Base-by-base conservation (phyloP, 768 basidiomycete genomes). In the Calocybe indica region DNA sequence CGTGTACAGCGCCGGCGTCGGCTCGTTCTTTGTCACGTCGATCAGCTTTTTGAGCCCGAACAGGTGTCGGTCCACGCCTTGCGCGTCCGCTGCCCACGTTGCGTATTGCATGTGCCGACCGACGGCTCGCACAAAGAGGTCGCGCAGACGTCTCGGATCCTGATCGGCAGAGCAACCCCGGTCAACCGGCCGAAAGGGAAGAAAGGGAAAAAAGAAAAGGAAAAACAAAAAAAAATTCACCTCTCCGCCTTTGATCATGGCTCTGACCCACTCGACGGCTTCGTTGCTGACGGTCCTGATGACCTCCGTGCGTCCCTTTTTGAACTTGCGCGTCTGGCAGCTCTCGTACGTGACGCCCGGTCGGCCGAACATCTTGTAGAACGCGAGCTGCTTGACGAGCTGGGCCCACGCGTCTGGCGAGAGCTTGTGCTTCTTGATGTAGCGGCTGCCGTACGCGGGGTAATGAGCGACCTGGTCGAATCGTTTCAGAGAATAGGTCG, bases 321-420 rank as follows among this genome's bases (percentile, higher is more conserved):
- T 80, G 73, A 81, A 99, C 63, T 90, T 92, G 28, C 96, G 76
- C 46, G 95, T 98, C 70, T 97, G 94, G 5, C 88, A 86, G 52
- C 84, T 86, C 74, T 99, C 95, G 69, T 99, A 99, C 51, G 87
- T 84, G 40, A 89, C 83, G 2, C 80, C 88, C 7, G 87, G 83
- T 1, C 87, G 75, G 5, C 72, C 70, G 56, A 72, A 76, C 75
- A 93, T 79, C 69, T 94, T 93, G 64, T 87, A 82, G 73, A 90
- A 97, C 14, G 94, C 95, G 40, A 97, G 83, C 66, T 97, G 95
- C 71, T 94, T 97, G 55, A 94, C 83, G 46, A 98, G 76, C 68
- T 99, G 96, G 12, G 78, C 89, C 83, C 92, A 93, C 28, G 94
- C 93, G 59, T 99, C 96, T 0, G 95, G 96, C 1, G 89, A 92